Evolutionary conservation across 179 eudicot species (phyloP), one percentile per base, ranked within the genome.

Genomic region (Vitellaria paradoxa): DNA sequence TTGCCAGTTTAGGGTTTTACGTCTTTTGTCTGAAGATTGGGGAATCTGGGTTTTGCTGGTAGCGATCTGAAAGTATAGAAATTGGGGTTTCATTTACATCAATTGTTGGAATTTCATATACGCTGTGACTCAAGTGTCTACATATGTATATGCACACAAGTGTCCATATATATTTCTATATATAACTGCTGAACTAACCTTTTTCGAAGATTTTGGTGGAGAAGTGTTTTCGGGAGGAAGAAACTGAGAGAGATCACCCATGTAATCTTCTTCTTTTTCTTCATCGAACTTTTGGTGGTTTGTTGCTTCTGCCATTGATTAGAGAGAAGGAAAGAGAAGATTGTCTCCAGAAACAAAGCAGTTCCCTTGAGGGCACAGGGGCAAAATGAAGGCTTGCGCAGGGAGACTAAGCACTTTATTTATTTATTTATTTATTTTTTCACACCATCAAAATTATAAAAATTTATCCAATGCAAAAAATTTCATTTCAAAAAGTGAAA

Each of bases 231-330:
- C 84, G 3, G 87, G 80, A 23, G 93, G 86, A 12, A 93, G 80
- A 73, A 93, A 93, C 26, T 84, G 91, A 15, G 97, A 87, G 82
- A 93, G 91, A 71, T 93, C 98, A 5, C 93, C 95, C 97, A 93
- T 86, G 90, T 93, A 93, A 79, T 93, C 98, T 45, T 92, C 98
- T 50, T 91, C 91, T 50, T 91, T 90, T 57, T 85, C 89, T 65
- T 77, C 76, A 11, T 55, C 77, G 17, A 69, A 37, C 49, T 47
- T 52, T 17, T 61, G 73, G 55, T 42, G 46, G 37, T 61, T 76
- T 14, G 26, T 12, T 59, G 42, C 64, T 64, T 79, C 88, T 77
- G 83, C 85, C 88, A 86, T 89, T 80, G 75, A 5, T 7, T 24
- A 24, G 20, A 17, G 14, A 26, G 24, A 3, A 56, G 50, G 26